Evolutionary conservation across 768 basidiomycete species (phyloP), one percentile per base, ranked within the genome.

Genomic region (Lactarius trivialis): DNA sequence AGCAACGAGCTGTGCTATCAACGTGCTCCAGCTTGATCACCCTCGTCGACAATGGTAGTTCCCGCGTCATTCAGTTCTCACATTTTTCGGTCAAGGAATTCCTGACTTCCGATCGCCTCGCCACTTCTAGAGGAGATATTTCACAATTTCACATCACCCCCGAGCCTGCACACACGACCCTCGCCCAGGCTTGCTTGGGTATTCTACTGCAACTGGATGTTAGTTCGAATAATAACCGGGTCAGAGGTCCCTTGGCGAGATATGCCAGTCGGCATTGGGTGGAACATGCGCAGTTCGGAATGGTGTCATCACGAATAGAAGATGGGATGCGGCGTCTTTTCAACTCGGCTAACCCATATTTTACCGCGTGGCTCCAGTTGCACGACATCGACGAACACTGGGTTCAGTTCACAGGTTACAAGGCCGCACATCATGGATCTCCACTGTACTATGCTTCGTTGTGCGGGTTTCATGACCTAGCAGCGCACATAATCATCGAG

Each of bases 141-240:
- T 48, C 24, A 1, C 14, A 48, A 9, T 24, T 48, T 24, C 6
- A 48, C 5, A 48, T 48, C 21, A 26, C 2, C 1, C 4, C 21
- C 2, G 45, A 48, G 0, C 21, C 21, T 1, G 45, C 45, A 7
- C 45, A 48, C 45, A 48, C 45, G 45, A 48, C 45, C 24, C 45
- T 48, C 24, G 45, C 45, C 5, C 12, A 26, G 45, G 21, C 45
- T 2, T 48, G 45, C 45, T 48, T 48, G 24, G 45, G 21, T 0
- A 14, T 6, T 48, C 21, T 48, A 14, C 45, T 48, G 0, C 45
- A 19, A 28, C n/a, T 51, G 17, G 30, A 32, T 17, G 50, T 9
- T 9, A 28, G 19, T 3, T 7, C 11, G 1, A 2, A 19, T 8
- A 2, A 9, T 4, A 0, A 9, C 26, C 26, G 0, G 17, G 30